phyloP scores from a whole-genome alignment of 1,139 yeast species.

The Tardiomyces digboiensis region DNA sequence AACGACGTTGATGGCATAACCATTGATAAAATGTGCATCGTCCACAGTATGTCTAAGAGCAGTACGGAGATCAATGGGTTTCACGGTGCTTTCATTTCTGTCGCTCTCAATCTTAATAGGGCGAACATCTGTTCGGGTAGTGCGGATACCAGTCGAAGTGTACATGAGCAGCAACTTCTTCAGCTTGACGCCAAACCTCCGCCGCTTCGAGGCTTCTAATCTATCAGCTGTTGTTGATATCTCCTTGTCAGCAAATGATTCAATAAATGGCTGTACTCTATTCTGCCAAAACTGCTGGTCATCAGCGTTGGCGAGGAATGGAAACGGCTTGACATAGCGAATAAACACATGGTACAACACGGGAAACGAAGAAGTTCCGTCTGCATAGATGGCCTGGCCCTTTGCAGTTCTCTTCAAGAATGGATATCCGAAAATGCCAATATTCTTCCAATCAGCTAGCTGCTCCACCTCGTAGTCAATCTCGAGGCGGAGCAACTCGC shows the following conservation, averaged over 20 bases:
- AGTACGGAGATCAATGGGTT: not conserved
- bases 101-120: not conserved
- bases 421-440: conserved; percentile 66
- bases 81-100: not conserved
- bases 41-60: conserved; percentile 24
- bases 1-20: conserved; percentile 51
- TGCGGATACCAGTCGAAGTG: conserved; percentile 66
- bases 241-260: conserved; percentile 60
- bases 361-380: conserved; percentile 38
- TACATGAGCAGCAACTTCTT: conserved; percentile 54
- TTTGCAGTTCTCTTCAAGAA: conserved; percentile 29
- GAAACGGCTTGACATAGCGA: conserved; percentile 57
- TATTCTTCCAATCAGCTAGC: conserved; percentile 48
- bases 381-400: conserved; percentile 1
- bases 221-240: conserved; percentile 65
- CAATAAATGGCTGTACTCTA: conserved; percentile 72
- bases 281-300: conserved; percentile 63
- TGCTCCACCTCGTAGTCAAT: conserved; percentile 50
- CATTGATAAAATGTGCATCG: conserved; percentile 43
- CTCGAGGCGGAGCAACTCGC: conserved; percentile 59
- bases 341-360: conserved; percentile 55
- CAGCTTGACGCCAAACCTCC: conserved; percentile 49
- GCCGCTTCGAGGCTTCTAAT: conserved; percentile 64
- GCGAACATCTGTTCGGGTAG: conserved; percentile 23
- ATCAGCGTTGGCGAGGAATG: conserved; percentile 51